Conservation (phyloP, 352 stramenopile species). For the Phytophthora multivora region DNA sequence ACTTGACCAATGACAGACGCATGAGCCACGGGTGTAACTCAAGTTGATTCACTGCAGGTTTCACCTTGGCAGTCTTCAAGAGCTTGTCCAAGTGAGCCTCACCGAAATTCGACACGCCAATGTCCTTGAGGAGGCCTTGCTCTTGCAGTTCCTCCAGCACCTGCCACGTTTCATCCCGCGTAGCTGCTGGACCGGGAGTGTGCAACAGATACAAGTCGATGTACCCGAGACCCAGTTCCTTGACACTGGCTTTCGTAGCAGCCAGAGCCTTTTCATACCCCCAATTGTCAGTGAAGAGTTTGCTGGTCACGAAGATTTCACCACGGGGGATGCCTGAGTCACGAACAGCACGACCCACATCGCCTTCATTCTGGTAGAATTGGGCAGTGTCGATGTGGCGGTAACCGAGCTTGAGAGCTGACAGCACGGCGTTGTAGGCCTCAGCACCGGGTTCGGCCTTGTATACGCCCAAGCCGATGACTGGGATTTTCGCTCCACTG, state of each 20-base stretch:
- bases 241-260: conserved; percentile 46
- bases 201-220: conserved; percentile 82
- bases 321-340: conserved; percentile 69
- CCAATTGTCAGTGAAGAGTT: conserved; percentile 63
- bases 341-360: conserved; percentile 69
- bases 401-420: conserved; percentile 74
- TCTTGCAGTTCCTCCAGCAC: conserved; percentile 51
- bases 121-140: conserved; percentile 64
- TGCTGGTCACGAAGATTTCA: conserved; percentile 84
- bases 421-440: conserved; percentile 53
- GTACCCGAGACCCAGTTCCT: conserved; percentile 66
- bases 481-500: conserved; percentile 47
- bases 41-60: conserved; percentile 2
- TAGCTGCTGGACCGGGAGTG: conserved; percentile 52
- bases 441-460: conserved; percentile 46
- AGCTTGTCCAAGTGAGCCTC: conserved; percentile 2
- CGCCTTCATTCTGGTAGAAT: conserved; percentile 83
- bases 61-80: not conserved
- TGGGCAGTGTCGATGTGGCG: conserved; percentile 89
- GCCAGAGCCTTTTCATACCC: conserved; percentile 66
- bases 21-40: conserved; percentile 8
- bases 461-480: conserved; percentile 57
- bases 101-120: conserved; percentile 69
- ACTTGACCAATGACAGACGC: not conserved
- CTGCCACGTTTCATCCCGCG: conserved; percentile 45